Percentiles rank a stretch among this genome's conserved stretches.
These are phyloP conservation scores for Candida patagonica DNA, from an alignment of 805 yeast species.

Conservation along the genomic window DNA sequence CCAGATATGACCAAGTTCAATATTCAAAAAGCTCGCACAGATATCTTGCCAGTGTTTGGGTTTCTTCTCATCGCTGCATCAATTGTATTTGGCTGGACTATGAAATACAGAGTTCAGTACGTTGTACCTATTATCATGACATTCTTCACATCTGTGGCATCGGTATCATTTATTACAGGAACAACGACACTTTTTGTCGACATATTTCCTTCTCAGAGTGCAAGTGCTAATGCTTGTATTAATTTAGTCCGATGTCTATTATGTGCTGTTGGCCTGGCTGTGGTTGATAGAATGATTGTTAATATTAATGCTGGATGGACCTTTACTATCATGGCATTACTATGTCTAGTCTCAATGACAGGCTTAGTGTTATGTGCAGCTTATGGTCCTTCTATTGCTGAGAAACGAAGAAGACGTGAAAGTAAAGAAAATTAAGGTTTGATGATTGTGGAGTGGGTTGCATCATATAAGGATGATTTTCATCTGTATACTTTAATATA, in stretches of 20 bases:
- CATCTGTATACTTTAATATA: background rate
- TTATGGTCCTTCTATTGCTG: no score
- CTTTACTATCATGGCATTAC: slow-evolving; percentile 57
- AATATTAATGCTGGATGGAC: slow-evolving; percentile 65
- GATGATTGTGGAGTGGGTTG: no score
- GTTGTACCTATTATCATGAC: slow-evolving; percentile 51
- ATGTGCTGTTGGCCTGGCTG: slow-evolving; percentile 64
- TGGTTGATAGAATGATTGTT: slow-evolving; percentile 48
- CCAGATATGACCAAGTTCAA: slow-evolving; percentile 38
- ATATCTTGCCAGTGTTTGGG: slow-evolving; percentile 38
- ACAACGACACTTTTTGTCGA: slow-evolving; percentile 63
- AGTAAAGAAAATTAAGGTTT: no score
- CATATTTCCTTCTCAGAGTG: slow-evolving; percentile 56
- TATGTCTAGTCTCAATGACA: slow-evolving; percentile 16
- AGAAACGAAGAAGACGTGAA: no score
- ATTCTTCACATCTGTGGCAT: slow-evolving; percentile 48
- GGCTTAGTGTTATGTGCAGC: no score
- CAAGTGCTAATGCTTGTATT: slow-evolving; percentile 65
- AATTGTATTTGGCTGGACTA: slow-evolving; percentile 66
- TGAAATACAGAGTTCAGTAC: slow-evolving; percentile 38
- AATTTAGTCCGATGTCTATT: slow-evolving; percentile 66
- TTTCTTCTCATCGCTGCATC: slow-evolving; percentile 33
- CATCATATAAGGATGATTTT: no score
- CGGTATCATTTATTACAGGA: slow-evolving; percentile 48
- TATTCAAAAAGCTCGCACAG: slow-evolving; percentile 45